Evolutionary conservation across 352 stramenopile genomes (phyloP), one percentile per base, ranked within the genome.

Genomic region (Globisporangium perplexum): DNA sequence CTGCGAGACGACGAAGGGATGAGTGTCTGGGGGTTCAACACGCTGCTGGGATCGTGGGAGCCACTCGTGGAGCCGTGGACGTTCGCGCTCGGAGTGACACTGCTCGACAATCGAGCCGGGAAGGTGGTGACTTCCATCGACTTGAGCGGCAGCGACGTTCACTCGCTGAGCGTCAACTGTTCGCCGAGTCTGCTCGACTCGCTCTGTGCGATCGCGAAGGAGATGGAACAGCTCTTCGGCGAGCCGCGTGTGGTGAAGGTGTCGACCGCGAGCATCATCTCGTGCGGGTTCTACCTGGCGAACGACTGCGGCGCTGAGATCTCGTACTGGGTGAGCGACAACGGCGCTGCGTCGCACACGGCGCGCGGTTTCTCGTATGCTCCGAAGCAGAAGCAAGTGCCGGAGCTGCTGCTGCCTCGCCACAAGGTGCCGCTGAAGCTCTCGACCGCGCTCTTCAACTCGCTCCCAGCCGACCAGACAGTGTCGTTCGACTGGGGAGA

Each of bases 11-110:
- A 91, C 35, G 80, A 93, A 60, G 82, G 84, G 17, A 53, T 92
- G 11, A 92, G 81, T 39, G 57, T 85, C 11, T 94, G 79, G 82
- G 72, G 72, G 20, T 93, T 94, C 35, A 91, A 93, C 55, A 72
- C 75, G 7, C 58, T 80, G 3, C 51, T 93, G 3, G 82, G 84
- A 0, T 81, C 81, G 14, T 93, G 77, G 82, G 84, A 94, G 48
- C 84, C 83, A 1, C 76, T 89, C 17, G 53, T 91, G 12, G 80
- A 93, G 44, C 82, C 84, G 2, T 93, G 79, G 77, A 86, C 78
- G 41, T 93, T 89, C 38, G 69, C 63, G 41, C 52, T 88, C 17
- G 60, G 41, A 1, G 46, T 82, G 0, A 62, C 50, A 11, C 46
- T 82, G 3, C 57, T 65, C 41, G 66, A 69, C 7, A 63, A 83